phyloP scores from a whole-genome alignment of 2,329 filamentous ascomycete genomes.

The Trichoderma guizhouense region DNA sequence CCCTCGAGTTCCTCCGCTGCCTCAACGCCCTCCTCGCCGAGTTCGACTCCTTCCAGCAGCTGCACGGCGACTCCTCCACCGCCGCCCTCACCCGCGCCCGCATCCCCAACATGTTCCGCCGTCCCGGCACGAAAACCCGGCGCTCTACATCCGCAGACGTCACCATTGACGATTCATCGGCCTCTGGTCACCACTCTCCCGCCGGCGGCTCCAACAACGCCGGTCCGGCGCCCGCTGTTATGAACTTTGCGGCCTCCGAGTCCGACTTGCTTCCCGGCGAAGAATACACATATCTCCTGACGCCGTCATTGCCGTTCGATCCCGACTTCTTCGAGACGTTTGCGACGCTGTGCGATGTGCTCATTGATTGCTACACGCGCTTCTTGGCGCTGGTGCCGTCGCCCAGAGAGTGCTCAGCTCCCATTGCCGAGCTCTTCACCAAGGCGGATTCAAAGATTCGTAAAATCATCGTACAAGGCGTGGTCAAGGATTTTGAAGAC shows the following conservation, averaged over 20 bases:
- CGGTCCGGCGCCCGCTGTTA: slow-evolving; percentile 41
- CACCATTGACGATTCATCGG: slow-evolving; percentile 29
- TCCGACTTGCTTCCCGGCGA: slow-evolving; percentile 73
- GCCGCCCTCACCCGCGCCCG: slow-evolving; percentile 72
- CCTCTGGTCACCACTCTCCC: neutral
- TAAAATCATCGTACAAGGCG: slow-evolving; percentile 82
- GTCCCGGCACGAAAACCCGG: slow-evolving; percentile 57
- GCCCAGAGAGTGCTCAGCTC: slow-evolving; percentile 66
- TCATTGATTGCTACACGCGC: slow-evolving; percentile 86
- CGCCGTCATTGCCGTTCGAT: slow-evolving; percentile 90
- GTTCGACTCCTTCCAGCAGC: slow-evolving; percentile 89
- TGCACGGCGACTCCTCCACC: slow-evolving; percentile 69
- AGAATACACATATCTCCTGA: slow-evolving; percentile 83
- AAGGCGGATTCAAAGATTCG: slow-evolving; percentile 84
- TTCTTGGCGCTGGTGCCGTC: slow-evolving; percentile 73
- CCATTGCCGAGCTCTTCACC: slow-evolving; percentile 77
- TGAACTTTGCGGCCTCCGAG: slow-evolving; percentile 57
- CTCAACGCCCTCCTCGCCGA: slow-evolving; percentile 82
- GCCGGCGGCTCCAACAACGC: slow-evolving; percentile 14
- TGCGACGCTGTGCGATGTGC: slow-evolving; percentile 87
- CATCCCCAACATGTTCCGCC: slow-evolving; percentile 79
- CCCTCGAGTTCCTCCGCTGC: slow-evolving; percentile 81
- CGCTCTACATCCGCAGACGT: slow-evolving; percentile 49
- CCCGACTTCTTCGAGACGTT: slow-evolving; percentile 98
- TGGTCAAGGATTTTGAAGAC: slow-evolving; percentile 93